Conservation (phyloP, 1,284 basidiomycete genomes). For the Cutaneotrichosporon sp. region DNA sequence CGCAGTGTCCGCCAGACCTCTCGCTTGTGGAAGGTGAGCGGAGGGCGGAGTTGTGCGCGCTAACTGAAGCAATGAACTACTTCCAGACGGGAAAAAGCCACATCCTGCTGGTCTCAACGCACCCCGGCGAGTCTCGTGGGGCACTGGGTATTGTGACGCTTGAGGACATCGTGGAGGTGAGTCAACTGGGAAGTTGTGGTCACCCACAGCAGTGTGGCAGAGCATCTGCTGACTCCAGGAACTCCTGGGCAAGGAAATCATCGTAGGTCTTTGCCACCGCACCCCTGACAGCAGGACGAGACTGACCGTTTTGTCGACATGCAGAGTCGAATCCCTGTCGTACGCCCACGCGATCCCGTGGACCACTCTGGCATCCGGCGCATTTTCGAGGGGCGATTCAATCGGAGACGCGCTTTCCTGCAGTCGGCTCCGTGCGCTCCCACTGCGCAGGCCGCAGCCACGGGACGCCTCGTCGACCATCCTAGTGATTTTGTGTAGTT, state of each 20-base stretch:
- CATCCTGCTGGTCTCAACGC: slow-evolving; percentile 77
- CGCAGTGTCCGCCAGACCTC: slow-evolving; percentile 58
- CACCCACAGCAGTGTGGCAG: no score
- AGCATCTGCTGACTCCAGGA: slow-evolving; percentile 29
- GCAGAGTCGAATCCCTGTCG: slow-evolving; percentile 32
- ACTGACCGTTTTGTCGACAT: slow-evolving; percentile 50
- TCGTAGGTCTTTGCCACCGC: slow-evolving; percentile 29
- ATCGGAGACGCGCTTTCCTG: neutral
- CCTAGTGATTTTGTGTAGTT: slow-evolving; percentile 2
- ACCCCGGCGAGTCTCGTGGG: slow-evolving; percentile 69
- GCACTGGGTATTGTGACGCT: slow-evolving; percentile 73
- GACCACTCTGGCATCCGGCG: slow-evolving; percentile 31
- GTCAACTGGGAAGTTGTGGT: slow-evolving; percentile 23
- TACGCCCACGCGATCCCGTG: slow-evolving; percentile 12
- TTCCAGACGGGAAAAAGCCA: slow-evolving; percentile 93
- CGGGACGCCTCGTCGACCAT: neutral
- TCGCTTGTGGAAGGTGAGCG: slow-evolving; percentile 55
- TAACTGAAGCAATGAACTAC: slow-evolving; percentile 31
- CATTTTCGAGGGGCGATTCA: slow-evolving; percentile 44
- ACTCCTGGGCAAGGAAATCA: slow-evolving; percentile 49
- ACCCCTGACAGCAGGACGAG: slow-evolving; percentile 38
- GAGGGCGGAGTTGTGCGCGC: neutral
- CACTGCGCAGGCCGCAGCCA: neutral
- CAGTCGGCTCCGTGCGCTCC: neutral
- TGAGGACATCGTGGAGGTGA: slow-evolving; percentile 58